Evolutionary conservation across 129 eudicot species (phyloP).

Genomic region (Saussurea involucrata): DNA sequence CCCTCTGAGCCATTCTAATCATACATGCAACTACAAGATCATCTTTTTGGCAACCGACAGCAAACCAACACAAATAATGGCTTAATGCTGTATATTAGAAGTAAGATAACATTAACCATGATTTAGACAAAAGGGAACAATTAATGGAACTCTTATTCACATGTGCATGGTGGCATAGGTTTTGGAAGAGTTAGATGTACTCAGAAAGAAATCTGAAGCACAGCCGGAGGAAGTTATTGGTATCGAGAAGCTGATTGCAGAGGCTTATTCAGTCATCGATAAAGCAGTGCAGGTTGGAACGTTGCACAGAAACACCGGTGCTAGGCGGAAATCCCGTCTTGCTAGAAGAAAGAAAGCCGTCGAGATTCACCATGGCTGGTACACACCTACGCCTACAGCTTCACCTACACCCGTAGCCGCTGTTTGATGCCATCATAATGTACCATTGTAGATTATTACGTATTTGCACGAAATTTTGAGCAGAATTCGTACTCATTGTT

Average conservation of each 20-base stretch:
- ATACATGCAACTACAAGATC: background rate
- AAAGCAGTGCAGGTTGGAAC: conserved; percentile 82
- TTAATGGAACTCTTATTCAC: background rate
- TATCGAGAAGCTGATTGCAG: conserved; percentile 80
- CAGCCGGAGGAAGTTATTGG: conserved; percentile 68
- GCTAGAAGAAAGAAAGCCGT: conserved; percentile 96
- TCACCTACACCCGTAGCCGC: conserved; percentile 21
- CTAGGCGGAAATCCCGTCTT: conserved; percentile 86
- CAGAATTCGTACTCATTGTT: conserved; percentile 15
- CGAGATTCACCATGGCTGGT: conserved; percentile 94
- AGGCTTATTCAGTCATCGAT: conserved; percentile 86
- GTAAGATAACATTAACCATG: no score
- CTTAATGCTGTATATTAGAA: no score
- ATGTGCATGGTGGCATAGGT: conserved; percentile 39
- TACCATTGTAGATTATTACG: conserved; percentile 30
- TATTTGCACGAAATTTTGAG: conserved; percentile 20
- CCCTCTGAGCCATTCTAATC: background rate
- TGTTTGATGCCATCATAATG: conserved; percentile 18
- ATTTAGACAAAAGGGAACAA: background rate
- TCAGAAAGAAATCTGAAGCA: conserved; percentile 69
- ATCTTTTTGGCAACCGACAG: background rate
- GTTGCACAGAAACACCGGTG: conserved; percentile 88
- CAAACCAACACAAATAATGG: background rate
- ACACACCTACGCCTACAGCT: conserved; percentile 58
- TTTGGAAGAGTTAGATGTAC: conserved; percentile 61